These are phyloP conservation scores for Pichia scutulata DNA, from an alignment of 805 yeast species.

Conservation along the genomic window DNA sequence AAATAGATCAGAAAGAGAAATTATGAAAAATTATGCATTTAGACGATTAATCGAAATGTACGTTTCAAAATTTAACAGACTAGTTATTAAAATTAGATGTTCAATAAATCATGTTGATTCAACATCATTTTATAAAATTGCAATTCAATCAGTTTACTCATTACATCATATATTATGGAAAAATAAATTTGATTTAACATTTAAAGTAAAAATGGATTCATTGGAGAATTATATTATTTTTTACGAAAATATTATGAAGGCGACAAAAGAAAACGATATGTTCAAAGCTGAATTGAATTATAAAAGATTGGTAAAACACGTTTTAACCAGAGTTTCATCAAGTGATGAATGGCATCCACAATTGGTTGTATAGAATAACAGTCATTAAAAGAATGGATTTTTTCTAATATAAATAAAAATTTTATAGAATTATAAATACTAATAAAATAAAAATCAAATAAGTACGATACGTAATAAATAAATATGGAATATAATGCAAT, in stretches of 20 bases:
- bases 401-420: background rate
- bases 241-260: constrained; percentile 25
- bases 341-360: background rate
- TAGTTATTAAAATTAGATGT: constrained; percentile 20
- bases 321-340: background rate
- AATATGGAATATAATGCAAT: background rate
- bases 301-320: constrained; percentile 5
- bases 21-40: constrained; percentile 22
- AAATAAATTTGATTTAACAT: constrained; percentile 17
- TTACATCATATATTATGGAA: constrained; percentile 23
- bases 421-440: background rate
- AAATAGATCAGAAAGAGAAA: constrained; percentile 21
- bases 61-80: constrained; percentile 22
- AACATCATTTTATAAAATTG: constrained; percentile 19
- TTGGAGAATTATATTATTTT: constrained; percentile 22
- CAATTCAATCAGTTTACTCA: constrained; percentile 21
- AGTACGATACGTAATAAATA: background rate
- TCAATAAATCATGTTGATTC: constrained; percentile 17
- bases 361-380: background rate
- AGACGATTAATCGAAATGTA: constrained; percentile 26
- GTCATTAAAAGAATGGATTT: background rate
- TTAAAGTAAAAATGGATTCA: constrained; percentile 16
- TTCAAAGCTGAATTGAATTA: constrained; percentile 11
- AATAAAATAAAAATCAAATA: background rate
- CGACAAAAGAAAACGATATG: constrained; percentile 13